Base-by-base conservation (phyloP, 495 filamentous ascomycete species). In the Aspergillus olivimuriae region DNA sequence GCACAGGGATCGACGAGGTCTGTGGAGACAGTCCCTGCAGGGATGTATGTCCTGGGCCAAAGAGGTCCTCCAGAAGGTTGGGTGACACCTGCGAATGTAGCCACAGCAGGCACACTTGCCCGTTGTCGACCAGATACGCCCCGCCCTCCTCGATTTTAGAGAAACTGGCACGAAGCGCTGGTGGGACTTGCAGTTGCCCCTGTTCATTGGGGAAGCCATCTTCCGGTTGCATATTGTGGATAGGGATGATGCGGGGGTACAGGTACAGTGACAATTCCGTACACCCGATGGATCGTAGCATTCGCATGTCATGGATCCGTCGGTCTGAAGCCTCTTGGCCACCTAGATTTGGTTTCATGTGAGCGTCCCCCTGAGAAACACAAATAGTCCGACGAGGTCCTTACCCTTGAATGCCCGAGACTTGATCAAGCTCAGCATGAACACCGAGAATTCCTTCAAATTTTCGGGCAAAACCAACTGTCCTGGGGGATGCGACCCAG, bases 81-180 rank as follows among this genome's bases (percentile, higher is more conserved):
- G 80, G 81, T 12, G 77, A 82, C 39, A 84, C 81, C 41, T 79
- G 75, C 2, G 69, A 58, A 48, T 99, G 92, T 49, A 97, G 69
- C 92, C 92, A 99, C 18, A 99, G 70, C 22, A 96, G 72, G 48
- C 86, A 83, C 41, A 82, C 76, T 62, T 97, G 94, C 4, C 94
- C 92, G 60, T 96, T 95, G 56, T 99, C 92, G n/a, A 97, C 81
- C 10, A 99, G 64, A 61, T 97, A 99, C n/a, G 81, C 94, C 32
- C 94, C 94, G 34, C 92, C 92, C 46, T 94, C 87, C 66, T 97
- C 91, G 45, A 95, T 82, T 28, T 86, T 80, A 20, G 86, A 81
- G 66, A 90, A 97, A 7, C 84, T 88, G n/a, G 89, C 83, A n/a
- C 92, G 85, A 31, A 82, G 60, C 5, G 62, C 34, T n/a, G 74